Percentiles rank a stretch among this genome's conserved stretches.
Conservation (phyloP, 768 basidiomycete species). For the Lactarius hatsudake region DNA sequence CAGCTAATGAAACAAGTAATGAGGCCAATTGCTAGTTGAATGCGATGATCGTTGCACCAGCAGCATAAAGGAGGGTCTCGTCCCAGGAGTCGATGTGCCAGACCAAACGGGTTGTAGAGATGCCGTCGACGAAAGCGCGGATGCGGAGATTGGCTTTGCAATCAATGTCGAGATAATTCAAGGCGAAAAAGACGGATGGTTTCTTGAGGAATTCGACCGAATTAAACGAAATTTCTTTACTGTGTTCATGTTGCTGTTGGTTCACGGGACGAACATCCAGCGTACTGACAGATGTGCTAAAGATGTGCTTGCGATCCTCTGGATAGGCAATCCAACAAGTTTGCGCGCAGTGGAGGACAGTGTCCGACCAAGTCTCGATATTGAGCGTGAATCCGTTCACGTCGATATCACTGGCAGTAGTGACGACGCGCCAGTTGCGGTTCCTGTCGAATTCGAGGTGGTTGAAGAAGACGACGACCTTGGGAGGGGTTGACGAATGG, state of each 20-base stretch:
- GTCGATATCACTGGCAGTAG: not conserved
- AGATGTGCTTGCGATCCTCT: not conserved
- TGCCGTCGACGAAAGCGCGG: not conserved
- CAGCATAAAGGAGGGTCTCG: not conserved
- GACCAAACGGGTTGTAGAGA: not conserved
- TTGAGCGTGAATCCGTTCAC: not conserved
- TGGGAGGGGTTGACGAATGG: not conserved
- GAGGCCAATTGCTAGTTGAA: not conserved
- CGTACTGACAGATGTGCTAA: not conserved
- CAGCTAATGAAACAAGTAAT: too few relatives aligned
- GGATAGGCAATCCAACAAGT: not conserved
- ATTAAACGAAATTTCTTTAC: not conserved
- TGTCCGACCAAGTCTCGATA: not conserved
- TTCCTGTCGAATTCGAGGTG: not conserved
- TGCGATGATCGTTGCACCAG: not conserved
- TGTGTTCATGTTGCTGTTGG: not conserved
- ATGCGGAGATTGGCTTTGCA: not conserved
- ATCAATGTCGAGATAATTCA: not conserved
- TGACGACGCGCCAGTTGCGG: not conserved
- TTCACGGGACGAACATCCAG: not conserved
- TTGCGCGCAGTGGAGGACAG: not conserved
- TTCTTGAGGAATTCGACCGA: not conserved
- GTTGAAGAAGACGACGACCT: slow-evolving; percentile 1
- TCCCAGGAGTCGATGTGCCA: not conserved
- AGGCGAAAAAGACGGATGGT: not conserved